These are phyloP conservation scores for Orbilia oligospora DNA, from an alignment of 2,329 filamentous ascomycete species.

Conservation along the genomic window DNA sequence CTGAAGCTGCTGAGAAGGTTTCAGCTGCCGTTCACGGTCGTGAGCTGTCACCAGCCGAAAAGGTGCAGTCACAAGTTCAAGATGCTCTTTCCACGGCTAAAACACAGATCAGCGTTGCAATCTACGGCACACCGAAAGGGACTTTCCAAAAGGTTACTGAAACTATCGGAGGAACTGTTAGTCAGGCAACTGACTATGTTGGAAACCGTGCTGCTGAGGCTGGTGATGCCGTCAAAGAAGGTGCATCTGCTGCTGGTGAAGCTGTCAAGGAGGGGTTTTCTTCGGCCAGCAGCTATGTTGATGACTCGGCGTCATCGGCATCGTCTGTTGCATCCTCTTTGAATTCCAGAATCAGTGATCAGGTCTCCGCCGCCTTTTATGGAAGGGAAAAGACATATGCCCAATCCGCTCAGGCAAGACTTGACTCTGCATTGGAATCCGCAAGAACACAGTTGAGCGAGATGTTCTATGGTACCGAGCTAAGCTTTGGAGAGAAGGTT, in stretches of 20 bases:
- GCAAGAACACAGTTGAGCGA: conserved; percentile 61
- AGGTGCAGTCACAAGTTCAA: conserved; percentile 72
- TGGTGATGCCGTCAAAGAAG: conserved; percentile 40
- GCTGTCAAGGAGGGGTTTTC: conserved; percentile 41
- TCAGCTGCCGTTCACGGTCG: conserved; percentile 74
- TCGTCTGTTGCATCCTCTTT: conserved; percentile 52
- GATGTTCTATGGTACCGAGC: conserved; percentile 58
- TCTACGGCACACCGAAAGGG: conserved; percentile 73
- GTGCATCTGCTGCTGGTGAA: conserved; percentile 42
- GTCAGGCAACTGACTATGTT: conserved; percentile 65
- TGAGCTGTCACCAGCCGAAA: conserved; percentile 71
- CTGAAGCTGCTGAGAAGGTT: conserved; percentile 73
- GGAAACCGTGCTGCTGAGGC: conserved; percentile 65
- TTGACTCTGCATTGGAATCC: conserved; percentile 61
- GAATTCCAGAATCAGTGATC: conserved; percentile 43
- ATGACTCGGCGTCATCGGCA: conserved; percentile 52
- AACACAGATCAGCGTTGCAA: conserved; percentile 70
- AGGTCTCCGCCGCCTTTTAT: conserved; percentile 49
- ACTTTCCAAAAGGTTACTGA: conserved; percentile 68
- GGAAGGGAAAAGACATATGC: conserved; percentile 51
- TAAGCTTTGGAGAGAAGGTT: conserved; percentile 56
- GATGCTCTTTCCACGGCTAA: conserved; percentile 71
- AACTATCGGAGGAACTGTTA: conserved; percentile 43
- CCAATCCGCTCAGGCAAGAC: conserved; percentile 39
- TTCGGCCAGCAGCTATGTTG: conserved; percentile 53